A percentile compares a stretch with the other conserved stretches of the same genome.
Evolutionary conservation across 257 asterid genomes (phyloP).

Genomic region (Ilex asprella): DNA sequence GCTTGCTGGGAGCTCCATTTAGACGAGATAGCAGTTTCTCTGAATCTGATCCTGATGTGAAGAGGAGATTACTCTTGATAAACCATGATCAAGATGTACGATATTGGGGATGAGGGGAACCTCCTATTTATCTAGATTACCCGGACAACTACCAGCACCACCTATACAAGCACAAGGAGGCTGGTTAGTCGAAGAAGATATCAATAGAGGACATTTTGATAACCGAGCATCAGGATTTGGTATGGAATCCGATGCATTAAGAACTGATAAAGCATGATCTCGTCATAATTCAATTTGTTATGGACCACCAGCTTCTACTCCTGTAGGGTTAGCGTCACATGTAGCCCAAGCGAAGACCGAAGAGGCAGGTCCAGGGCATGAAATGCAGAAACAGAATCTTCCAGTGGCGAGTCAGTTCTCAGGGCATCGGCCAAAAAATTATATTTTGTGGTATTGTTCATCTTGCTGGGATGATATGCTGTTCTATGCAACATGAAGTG

Average conservation of each 20-base stretch:
- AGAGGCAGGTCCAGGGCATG: conserved; percentile 48
- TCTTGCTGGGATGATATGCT: no score
- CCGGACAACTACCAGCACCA: conserved; percentile 41
- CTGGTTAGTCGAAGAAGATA: conserved; percentile 55
- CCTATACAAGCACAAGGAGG: conserved; percentile 55
- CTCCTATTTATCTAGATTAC: conserved; percentile 58
- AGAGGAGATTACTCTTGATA: conserved; percentile 20
- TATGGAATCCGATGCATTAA: conserved; percentile 36
- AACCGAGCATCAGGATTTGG: conserved; percentile 35
- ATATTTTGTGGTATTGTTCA: no score
- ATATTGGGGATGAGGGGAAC: conserved; percentile 47
- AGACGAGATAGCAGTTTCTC: conserved; percentile 46
- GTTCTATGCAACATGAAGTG: no score
- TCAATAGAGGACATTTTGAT: conserved; percentile 30
- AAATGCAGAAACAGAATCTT: conserved; percentile 31
- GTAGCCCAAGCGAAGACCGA: conserved; percentile 41
- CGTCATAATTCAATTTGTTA: conserved; percentile 40
- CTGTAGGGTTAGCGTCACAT: conserved; percentile 29
- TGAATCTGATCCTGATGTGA: conserved; percentile 34
- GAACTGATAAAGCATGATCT: conserved; percentile 37
- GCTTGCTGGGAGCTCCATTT: conserved; percentile 76
- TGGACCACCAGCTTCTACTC: conserved; percentile 33
- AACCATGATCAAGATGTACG: conserved; percentile 32
- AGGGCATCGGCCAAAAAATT: neutral
- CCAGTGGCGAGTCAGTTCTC: conserved; percentile 23